Evolutionary conservation across 768 basidiomycete species (phyloP).

Genomic region (Lentinula boryana): DNA sequence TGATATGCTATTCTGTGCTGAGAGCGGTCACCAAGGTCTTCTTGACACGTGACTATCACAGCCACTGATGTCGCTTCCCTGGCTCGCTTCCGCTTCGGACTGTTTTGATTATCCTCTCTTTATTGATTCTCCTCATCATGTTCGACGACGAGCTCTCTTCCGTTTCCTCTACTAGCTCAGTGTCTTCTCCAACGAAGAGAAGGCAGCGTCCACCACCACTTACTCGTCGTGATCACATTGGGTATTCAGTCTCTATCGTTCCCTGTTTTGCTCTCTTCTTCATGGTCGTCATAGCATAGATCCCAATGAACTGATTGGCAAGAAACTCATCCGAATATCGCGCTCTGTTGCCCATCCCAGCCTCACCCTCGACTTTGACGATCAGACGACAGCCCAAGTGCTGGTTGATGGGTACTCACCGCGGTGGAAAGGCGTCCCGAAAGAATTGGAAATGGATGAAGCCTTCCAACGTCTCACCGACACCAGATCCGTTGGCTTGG

Average conservation of each 20-base stretch:
- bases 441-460: conserved; percentile 49
- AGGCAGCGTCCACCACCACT: conserved; percentile 26
- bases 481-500: conserved; percentile 26
- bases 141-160: conserved; percentile 7
- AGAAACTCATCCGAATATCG: conserved; percentile 30
- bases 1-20: not conserved
- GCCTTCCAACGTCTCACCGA: conserved; percentile 33
- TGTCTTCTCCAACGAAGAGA: conserved; percentile 13
- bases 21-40: not conserved
- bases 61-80: not conserved
- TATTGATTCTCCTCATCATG: conserved; percentile 3
- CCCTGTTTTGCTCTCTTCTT: not conserved
- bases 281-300: conserved; percentile 26
- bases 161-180: conserved; percentile 10
- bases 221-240: conserved; percentile 25
- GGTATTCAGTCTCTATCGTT: conserved; percentile 15
- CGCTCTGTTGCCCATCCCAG: conserved; percentile 39
- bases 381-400: conserved; percentile 38
- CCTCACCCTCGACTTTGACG: conserved; percentile 42
- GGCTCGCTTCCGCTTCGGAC: not conserved
- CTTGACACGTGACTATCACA: not conserved
- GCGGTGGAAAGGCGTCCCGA: conserved; percentile 47
- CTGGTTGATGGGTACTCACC: conserved; percentile 64
- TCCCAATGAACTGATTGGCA: conserved; percentile 37
- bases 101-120: not conserved